Evolutionary conservation across 352 stramenopile species (phyloP).

Genomic region (Phytophthora agathidicida): DNA sequence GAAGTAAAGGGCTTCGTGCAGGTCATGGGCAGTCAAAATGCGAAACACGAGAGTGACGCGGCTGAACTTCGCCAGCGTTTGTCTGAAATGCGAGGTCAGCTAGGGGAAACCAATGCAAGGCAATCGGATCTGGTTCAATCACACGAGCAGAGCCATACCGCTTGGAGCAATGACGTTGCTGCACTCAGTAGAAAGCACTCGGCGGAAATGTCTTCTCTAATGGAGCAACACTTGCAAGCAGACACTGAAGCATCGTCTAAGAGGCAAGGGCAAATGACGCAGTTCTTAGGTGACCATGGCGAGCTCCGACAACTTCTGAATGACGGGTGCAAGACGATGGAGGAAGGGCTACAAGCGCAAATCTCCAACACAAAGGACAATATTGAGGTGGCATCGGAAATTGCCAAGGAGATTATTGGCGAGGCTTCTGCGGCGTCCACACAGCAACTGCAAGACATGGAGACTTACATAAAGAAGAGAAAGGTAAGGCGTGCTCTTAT

Average conservation of each 20-base stretch:
- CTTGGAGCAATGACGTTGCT: slow-evolving; percentile 21
- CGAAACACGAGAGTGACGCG: slow-evolving; percentile 35
- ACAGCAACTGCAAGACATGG: slow-evolving; percentile 42
- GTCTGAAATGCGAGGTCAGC: slow-evolving; percentile 26
- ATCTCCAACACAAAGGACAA: slow-evolving; percentile 37
- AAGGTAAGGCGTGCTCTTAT: slow-evolving; percentile 33
- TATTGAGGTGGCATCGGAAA: slow-evolving; percentile 27
- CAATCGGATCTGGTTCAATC: slow-evolving; percentile 36
- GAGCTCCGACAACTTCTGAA: slow-evolving; percentile 35
- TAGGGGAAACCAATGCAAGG: slow-evolving; percentile 14
- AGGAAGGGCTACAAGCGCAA: slow-evolving; percentile 36
- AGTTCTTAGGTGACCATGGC: slow-evolving; percentile 39
- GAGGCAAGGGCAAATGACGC: slow-evolving; percentile 24
- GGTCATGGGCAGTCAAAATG: slow-evolving; percentile 33
- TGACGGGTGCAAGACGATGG: slow-evolving; percentile 31
- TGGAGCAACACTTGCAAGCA: slow-evolving; percentile 32
- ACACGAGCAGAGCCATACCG: slow-evolving; percentile 22
- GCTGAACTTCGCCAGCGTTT: slow-evolving; percentile 35
- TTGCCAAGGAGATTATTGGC: slow-evolving; percentile 31
- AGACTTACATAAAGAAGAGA: slow-evolving; percentile 57
- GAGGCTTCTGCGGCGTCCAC: slow-evolving; percentile 35
- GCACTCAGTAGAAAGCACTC: slow-evolving; percentile 17
- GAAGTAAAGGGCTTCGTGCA: slow-evolving; percentile 48
- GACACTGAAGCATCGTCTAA: slow-evolving; percentile 15
- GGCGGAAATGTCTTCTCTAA: slow-evolving; percentile 12